Evolutionary conservation across 139 green algal species (phyloP).

Genomic region (Ettlia oleoabundans): DNA sequence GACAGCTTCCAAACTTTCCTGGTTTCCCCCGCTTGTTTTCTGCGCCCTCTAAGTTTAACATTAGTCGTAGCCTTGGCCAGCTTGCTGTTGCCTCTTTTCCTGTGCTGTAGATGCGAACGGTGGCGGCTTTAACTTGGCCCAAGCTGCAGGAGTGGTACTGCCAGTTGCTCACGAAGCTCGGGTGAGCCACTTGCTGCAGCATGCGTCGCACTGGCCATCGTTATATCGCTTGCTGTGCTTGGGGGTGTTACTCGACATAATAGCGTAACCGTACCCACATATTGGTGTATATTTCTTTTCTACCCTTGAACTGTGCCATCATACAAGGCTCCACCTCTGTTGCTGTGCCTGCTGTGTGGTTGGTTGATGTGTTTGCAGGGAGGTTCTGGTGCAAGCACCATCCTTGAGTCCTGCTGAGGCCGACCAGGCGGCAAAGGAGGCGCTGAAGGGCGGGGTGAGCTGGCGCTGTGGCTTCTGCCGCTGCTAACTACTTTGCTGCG

Average conservation of each 20-base stretch:
- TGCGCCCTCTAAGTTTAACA: no score
- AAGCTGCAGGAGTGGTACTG: constrained; percentile 31
- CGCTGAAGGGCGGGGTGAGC: constrained; percentile 7
- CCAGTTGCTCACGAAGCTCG: not conserved
- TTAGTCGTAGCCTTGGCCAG: no score
- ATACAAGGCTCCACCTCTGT: no score
- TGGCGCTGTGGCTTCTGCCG: not conserved
- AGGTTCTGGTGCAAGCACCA: not conserved
- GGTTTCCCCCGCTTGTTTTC: no score
- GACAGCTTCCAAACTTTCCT: not conserved
- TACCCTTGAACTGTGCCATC: no score
- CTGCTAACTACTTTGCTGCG: no score
- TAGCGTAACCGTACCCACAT: no score
- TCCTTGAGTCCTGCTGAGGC: not conserved
- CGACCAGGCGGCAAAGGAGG: constrained; percentile 7
- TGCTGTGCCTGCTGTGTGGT: no score
- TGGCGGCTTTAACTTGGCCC: constrained; percentile 24
- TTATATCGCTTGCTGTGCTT: no score
- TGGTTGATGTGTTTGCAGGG: constrained; percentile 5
- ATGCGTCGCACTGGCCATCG: no score
- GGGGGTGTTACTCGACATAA: no score
- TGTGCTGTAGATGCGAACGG: constrained; percentile 16
- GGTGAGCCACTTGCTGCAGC: not conserved
- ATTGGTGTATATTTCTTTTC: no score
- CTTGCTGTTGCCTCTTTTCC: not conserved